These are phyloP conservation scores for Zelonia costaricensis DNA, from an alignment of 208 protist species.

Conservation along the genomic window DNA sequence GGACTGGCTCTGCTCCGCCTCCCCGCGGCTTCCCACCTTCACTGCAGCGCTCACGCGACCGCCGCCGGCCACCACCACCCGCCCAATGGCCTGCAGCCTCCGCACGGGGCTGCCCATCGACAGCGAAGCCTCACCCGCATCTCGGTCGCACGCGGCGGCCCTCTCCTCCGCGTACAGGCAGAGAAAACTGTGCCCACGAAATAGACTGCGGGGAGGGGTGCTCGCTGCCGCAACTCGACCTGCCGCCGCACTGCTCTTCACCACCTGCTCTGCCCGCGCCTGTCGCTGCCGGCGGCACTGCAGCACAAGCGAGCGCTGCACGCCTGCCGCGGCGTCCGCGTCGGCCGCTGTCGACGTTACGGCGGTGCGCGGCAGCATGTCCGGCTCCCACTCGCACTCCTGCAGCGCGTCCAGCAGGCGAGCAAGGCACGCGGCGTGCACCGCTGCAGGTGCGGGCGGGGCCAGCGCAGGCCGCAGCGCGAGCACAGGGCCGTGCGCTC, in stretches of 20 bases:
- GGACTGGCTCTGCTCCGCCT: not conserved
- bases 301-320: conserved; percentile 10
- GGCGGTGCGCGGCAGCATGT: too few species aligned
- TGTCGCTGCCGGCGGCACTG: conserved; percentile 24
- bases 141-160: too few species aligned
- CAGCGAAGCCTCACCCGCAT: too few species aligned
- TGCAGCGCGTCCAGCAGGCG: conserved; percentile 17
- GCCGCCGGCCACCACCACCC: conserved; percentile 7
- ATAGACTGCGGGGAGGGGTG: too few species aligned
- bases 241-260: not conserved
- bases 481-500: too few species aligned
- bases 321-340: not conserved
- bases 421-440: not conserved
- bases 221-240: too few species aligned
- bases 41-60: conserved; percentile 1
- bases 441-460: too few species aligned
- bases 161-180: too few species aligned
- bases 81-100: not conserved
- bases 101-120: too few species aligned
- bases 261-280: not conserved
- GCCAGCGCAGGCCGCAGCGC: too few species aligned
- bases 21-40: not conserved
- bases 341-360: not conserved
- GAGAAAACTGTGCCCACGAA: too few species aligned
- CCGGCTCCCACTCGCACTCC: conserved; percentile 21